Percentiles rank a stretch among this genome's conserved stretches.
Conservation (phyloP, 1,284 basidiomycete species). For the Trichosporon sp. region DNA sequence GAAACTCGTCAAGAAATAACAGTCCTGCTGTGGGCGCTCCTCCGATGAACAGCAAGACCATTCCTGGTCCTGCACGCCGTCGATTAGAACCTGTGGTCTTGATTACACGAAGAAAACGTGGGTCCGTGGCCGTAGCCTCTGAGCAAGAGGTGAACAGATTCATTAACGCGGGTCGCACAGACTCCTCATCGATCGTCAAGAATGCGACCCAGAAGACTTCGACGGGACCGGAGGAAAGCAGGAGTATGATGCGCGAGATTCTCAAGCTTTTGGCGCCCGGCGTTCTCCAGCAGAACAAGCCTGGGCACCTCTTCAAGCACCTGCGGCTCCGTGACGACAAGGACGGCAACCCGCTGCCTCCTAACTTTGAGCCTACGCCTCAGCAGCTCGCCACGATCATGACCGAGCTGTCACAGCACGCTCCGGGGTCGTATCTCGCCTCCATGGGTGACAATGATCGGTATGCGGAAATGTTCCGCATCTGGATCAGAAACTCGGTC, state of each 20-base stretch:
- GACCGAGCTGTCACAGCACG: slow-evolving; percentile 14
- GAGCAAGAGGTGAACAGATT: neutral
- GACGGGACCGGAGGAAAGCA: neutral
- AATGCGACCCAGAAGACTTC: neutral
- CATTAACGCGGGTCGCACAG: neutral
- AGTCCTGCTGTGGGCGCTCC: neutral
- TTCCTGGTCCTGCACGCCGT: neutral
- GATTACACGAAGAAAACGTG: neutral
- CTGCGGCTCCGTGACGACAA: slow-evolving; percentile 14
- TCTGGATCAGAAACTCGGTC: slow-evolving; percentile 23
- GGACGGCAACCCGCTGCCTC: slow-evolving; percentile 11
- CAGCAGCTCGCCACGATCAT: slow-evolving; percentile 26
- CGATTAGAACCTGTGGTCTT: neutral
- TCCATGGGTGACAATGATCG: slow-evolving; percentile 28
- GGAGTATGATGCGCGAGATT: neutral
- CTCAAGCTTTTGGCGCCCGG: neutral
- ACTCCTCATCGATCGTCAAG: neutral
- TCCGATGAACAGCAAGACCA: neutral
- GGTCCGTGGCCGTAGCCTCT: neutral
- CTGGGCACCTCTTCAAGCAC: slow-evolving; percentile 25
- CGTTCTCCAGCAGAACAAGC: slow-evolving; percentile 15
- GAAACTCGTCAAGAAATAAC: neutral
- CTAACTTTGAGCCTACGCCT: slow-evolving; percentile 15
- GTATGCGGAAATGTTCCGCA: slow-evolving; percentile 21
- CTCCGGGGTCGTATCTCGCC: slow-evolving; percentile 24